Evolutionary conservation across 305 asterid species (phyloP).

Genomic region (Withania somnifera): DNA sequence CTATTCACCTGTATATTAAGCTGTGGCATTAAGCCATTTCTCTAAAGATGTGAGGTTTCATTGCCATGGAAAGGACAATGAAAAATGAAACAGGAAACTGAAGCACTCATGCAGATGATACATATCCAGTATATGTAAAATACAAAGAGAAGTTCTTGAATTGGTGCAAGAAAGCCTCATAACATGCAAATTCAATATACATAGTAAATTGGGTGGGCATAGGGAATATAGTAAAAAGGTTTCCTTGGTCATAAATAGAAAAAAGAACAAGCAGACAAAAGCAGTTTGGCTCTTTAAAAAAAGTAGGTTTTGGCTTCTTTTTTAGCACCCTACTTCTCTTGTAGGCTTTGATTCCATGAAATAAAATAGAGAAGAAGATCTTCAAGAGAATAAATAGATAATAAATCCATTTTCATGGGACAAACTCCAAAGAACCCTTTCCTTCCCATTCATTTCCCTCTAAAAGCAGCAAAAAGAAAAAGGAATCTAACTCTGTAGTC

Average conservation of each 20-base stretch:
- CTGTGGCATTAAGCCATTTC: constrained; percentile 1
- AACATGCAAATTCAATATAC: background rate
- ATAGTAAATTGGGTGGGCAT: background rate
- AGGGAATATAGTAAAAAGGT: background rate
- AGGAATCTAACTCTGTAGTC: no score
- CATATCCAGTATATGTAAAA: background rate
- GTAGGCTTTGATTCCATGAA: background rate
- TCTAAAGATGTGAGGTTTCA: background rate
- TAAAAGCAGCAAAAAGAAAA: no score
- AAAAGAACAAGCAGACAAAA: background rate
- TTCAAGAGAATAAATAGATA: background rate
- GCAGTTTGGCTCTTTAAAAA: background rate
- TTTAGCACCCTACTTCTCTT: background rate
- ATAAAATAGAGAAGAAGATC: background rate
- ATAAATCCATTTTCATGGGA: no score
- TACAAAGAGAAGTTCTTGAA: background rate
- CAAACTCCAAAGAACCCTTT: no score
- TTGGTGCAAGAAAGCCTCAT: background rate
- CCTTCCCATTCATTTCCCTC: no score
- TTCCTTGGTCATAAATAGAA: background rate
- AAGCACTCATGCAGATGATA: background rate
- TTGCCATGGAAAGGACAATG: background rate
- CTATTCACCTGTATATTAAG: constrained; percentile 43
- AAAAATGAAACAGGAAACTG: background rate
- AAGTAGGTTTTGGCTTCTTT: background rate